These are phyloP conservation scores for Cladorrhinum sp. DNA, from an alignment of 2,329 filamentous ascomycete genomes.

Conservation along the genomic window DNA sequence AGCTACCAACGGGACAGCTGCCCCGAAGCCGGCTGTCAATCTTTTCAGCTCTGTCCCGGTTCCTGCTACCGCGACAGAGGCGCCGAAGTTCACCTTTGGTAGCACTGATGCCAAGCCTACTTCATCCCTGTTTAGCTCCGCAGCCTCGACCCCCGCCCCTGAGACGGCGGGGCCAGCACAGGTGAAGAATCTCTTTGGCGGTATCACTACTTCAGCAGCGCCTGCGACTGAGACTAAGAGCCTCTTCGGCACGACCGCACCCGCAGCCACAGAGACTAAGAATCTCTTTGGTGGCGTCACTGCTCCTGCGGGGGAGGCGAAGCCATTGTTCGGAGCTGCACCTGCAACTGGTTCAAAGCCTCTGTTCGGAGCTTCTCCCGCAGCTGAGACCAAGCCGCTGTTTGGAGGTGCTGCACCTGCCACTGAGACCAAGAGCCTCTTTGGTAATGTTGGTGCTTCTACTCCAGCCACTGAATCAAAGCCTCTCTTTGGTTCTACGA, in stretches of 20 bases:
- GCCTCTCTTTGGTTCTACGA: conserved; percentile 19
- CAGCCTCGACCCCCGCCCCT: conserved; percentile 17
- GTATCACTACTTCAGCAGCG: conserved; percentile 12
- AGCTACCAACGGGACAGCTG: conserved; percentile 2
- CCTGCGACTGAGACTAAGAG: conserved; percentile 22
- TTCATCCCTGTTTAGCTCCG: conserved; percentile 23
- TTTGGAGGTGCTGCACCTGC: conserved; percentile 30
- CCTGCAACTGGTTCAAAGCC: conserved; percentile 26
- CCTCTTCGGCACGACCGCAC: conserved; percentile 19
- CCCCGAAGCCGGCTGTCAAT: conserved; percentile 17
- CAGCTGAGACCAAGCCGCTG: conserved; percentile 28
- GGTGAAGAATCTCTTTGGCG: conserved; percentile 22
- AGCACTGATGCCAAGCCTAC: conserved; percentile 12
- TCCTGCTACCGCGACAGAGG: conserved; percentile 14
- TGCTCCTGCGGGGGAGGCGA: conserved; percentile 21
- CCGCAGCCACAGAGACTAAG: conserved; percentile 25
- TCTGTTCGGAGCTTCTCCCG: conserved; percentile 30
- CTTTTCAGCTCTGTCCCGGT: conserved; percentile 23
- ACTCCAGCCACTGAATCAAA: conserved; percentile 38
- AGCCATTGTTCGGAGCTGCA: conserved; percentile 34
- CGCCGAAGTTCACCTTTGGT: conserved; percentile 30
- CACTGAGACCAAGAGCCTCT: conserved; percentile 30
- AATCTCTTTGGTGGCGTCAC: conserved; percentile 27
- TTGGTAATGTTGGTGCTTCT: conserved; percentile 27
- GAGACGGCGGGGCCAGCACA: conserved; percentile 19